Evolutionary conservation across 176 grass and related monocot species (phyloP).

Genomic region (Urochloa ruziziensis): DNA sequence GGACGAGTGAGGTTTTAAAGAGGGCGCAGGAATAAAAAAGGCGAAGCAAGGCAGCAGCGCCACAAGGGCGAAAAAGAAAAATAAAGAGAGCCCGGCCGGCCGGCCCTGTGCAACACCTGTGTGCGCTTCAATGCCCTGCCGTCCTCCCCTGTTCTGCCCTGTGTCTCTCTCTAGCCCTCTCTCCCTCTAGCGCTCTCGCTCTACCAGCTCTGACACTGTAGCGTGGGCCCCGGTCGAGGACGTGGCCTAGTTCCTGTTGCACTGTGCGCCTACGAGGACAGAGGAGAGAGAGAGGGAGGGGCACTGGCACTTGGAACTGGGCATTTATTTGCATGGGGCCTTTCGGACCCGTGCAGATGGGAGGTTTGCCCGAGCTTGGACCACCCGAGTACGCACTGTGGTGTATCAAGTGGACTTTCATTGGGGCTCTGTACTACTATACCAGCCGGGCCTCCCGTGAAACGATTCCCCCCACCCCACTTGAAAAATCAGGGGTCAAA

Average conservation of each 20-base stretch:
- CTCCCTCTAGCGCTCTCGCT: neutral
- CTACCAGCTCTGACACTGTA: neutral
- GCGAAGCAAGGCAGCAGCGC: neutral
- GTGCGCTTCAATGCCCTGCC: conserved; percentile 29
- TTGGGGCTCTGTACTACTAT: neutral
- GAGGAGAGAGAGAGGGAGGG: neutral
- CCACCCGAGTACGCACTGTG: neutral
- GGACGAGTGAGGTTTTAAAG: neutral
- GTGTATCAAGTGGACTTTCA: conserved; percentile 24
- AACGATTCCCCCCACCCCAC: no score
- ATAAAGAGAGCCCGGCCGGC: neutral
- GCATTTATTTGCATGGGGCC: conserved; percentile 44
- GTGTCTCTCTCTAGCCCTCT: neutral
- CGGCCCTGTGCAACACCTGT: conserved; percentile 38
- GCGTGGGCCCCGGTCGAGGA: neutral
- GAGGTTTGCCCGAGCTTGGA: conserved; percentile 27
- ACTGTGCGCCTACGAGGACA: neutral
- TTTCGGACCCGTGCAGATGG: conserved; percentile 46
- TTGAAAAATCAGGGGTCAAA: no score
- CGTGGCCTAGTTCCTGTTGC: conserved; percentile 7
- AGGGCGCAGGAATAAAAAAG: neutral
- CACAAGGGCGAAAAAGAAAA: neutral
- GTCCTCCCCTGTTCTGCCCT: neutral
- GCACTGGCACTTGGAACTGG: conserved; percentile 16
- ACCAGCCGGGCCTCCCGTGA: neutral